Evolutionary conservation across 1,139 yeast genomes (phyloP).

Genomic region (Hansenula lynferdii): DNA sequence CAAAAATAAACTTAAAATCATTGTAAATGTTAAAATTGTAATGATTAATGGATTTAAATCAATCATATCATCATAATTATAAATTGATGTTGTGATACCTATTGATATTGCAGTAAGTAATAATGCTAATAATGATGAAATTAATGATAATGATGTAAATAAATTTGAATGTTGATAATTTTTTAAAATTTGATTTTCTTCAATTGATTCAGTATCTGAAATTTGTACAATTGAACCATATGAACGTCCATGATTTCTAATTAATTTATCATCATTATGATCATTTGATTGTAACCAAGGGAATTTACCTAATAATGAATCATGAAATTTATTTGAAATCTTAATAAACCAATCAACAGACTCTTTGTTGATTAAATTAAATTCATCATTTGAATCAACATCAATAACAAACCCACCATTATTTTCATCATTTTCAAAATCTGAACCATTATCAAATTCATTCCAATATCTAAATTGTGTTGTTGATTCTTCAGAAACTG

Average conservation of each 20-base stretch:
- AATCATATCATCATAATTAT: conserved; percentile 10
- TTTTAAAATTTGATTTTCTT: conserved; percentile 7
- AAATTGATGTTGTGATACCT: conserved; percentile 14
- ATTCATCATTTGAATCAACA: conserved; percentile 27
- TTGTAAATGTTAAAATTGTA: conserved; percentile 11
- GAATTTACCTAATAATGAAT: conserved; percentile 9
- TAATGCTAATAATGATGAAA: conserved; percentile 13
- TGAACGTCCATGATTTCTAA: no score
- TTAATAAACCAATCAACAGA: conserved; percentile 31
- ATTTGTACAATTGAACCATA: conserved; percentile 10
- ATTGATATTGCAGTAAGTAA: conserved; percentile 16
- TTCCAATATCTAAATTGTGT: conserved; percentile 57
- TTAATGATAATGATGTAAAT: conserved; percentile 14
- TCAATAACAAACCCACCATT: conserved; percentile 27
- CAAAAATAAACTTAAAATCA: conserved; percentile 15
- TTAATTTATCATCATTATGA: neutral
- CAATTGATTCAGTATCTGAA: conserved; percentile 14
- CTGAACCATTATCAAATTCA: conserved; percentile 65
- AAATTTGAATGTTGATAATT: conserved; percentile 13
- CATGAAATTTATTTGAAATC: conserved; percentile 10
- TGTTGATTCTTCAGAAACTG: conserved; percentile 26
- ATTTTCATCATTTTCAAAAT: conserved; percentile 32
- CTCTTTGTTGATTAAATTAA: conserved; percentile 26
- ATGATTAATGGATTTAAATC: conserved; percentile 14
- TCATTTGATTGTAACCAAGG: no score